These are phyloP conservation scores for Diddensiella transvaalensis DNA, from an alignment of 805 yeast species.

Conservation along the genomic window DNA sequence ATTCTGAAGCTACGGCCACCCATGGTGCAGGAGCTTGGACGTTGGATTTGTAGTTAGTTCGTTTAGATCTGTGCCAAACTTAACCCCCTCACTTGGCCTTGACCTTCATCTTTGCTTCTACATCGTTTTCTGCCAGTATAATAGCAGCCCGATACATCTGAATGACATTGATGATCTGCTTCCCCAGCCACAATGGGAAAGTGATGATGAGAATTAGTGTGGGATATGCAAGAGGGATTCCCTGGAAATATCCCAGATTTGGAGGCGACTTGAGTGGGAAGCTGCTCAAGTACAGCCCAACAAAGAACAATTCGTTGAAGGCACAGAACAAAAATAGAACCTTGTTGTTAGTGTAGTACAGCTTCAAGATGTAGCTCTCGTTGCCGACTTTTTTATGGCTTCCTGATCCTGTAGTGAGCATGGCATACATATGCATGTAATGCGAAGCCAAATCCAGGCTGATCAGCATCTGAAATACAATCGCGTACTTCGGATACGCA, in stretches of 20 bases:
- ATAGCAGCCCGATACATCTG: slow-evolving; percentile 86
- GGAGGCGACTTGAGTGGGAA: slow-evolving; percentile 50
- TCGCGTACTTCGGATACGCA: slow-evolving; percentile 65
- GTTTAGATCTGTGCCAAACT: background rate
- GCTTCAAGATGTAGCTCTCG: slow-evolving; percentile 66
- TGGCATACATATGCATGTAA: slow-evolving; percentile 98
- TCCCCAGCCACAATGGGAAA: slow-evolving; percentile 85
- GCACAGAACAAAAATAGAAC: slow-evolving; percentile 89
- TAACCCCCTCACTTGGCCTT: slow-evolving; percentile 4
- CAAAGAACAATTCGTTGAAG: slow-evolving; percentile 87
- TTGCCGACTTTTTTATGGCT: slow-evolving; percentile 81
- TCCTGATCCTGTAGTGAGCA: slow-evolving; percentile 69
- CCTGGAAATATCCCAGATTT: slow-evolving; percentile 32
- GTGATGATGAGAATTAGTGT: slow-evolving; percentile 55
- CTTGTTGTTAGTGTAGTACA: slow-evolving; percentile 81
- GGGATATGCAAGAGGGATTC: slow-evolving; percentile 52
- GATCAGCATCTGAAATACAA: slow-evolving; percentile 77
- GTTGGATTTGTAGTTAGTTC: background rate
- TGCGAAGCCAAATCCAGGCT: slow-evolving; percentile 84
- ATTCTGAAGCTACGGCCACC: no score
- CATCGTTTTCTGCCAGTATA: slow-evolving; percentile 74
- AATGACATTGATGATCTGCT: slow-evolving; percentile 83
- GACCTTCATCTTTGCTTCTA: slow-evolving; percentile 45
- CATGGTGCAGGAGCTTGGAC: no score
- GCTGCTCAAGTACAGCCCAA: slow-evolving; percentile 77